Base-by-base conservation (phyloP, 139 green algal species). In the Micromonas commoda region DNA sequence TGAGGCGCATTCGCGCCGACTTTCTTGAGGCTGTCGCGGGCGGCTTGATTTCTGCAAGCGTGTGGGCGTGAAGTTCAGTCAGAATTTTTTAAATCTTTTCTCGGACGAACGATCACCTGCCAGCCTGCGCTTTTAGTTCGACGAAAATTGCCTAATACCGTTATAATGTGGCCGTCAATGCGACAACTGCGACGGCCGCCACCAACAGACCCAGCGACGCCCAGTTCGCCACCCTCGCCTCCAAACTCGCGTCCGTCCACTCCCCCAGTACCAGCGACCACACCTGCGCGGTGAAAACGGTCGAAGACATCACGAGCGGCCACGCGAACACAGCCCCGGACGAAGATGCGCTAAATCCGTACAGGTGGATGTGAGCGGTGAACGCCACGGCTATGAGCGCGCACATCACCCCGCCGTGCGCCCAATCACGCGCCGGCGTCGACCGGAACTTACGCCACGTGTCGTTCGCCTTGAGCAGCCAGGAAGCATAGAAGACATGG, bases 351-450 rank as follows among this genome's bases (percentile, higher is more conserved):
- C 20, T 28, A 23, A 73, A 51, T 9, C 66, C 66, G 28, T 73
- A 73, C 66, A 45, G 9, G 66, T 73, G 66, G 66, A 73, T 73
- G 66, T 73, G 66, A 16, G n/a, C 16, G 5, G 28, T 5, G 20
- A 73, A 51, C 66, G 9, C 28, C 32, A 51, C 66, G 5, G 66
- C 66, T 16, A 57, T 57, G 9, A 16, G 9, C 5, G 21, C 66
- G 66, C 66, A 73, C 28, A 53, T 5, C 24, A 5, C 24, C 9
- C 45, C 16, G 9, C 9, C 9, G 9, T 57, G 9, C 45, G 45
- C 45, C 45, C 9, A 23, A 9, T 9, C 16, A 5, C 21, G 9
- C 9, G 5, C 9, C 9, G 16, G 26, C 26, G 66, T 45, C 20
- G 5, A 19, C 66, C 5, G 13, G 66, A 73, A 73, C 20, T 16